These are phyloP conservation scores for Globisporangium okanoganense DNA, from an alignment of 352 stramenopile species.

Conservation along the genomic window DNA sequence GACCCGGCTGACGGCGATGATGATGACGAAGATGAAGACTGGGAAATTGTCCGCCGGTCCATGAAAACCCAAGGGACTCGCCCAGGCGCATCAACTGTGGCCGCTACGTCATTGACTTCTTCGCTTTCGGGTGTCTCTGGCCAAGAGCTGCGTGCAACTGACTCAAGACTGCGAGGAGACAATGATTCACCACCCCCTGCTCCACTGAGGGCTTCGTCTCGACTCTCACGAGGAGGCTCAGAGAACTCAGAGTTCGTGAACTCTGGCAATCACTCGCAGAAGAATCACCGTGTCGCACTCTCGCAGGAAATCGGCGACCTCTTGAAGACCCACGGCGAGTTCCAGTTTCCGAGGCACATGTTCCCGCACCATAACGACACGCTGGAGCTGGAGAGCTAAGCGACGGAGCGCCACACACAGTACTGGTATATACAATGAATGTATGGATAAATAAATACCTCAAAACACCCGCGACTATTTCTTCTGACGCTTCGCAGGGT, in stretches of 20 bases:
- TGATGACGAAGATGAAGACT: slow-evolving; percentile 23
- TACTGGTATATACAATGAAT: background rate
- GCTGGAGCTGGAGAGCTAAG: background rate
- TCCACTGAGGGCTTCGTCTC: background rate
- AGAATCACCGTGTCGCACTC: slow-evolving; percentile 17
- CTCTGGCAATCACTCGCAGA: slow-evolving; percentile 8
- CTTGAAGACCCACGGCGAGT: slow-evolving; percentile 25
- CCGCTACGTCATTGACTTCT: background rate
- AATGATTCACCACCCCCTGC: background rate
- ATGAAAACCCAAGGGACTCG: slow-evolving; percentile 17
- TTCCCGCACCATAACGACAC: slow-evolving; percentile 23
- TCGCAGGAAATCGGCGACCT: slow-evolving; percentile 25
- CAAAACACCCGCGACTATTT: background rate
- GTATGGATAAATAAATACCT: background rate
- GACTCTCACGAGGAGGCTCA: background rate
- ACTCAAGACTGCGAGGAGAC: too few relatives aligned
- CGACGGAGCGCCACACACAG: background rate
- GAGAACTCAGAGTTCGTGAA: background rate
- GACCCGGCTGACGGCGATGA: background rate
- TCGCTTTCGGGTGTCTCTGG: background rate
- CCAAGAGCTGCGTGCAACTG: background rate
- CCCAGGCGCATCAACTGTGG: background rate
- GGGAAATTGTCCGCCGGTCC: slow-evolving; percentile 34
- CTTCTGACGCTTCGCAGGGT: slow-evolving; percentile 14
- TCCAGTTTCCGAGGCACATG: slow-evolving; percentile 31